These are phyloP conservation scores for Clarireedia homoeocarpa DNA, from an alignment of 2,329 filamentous ascomycete species.

Conservation along the genomic window DNA sequence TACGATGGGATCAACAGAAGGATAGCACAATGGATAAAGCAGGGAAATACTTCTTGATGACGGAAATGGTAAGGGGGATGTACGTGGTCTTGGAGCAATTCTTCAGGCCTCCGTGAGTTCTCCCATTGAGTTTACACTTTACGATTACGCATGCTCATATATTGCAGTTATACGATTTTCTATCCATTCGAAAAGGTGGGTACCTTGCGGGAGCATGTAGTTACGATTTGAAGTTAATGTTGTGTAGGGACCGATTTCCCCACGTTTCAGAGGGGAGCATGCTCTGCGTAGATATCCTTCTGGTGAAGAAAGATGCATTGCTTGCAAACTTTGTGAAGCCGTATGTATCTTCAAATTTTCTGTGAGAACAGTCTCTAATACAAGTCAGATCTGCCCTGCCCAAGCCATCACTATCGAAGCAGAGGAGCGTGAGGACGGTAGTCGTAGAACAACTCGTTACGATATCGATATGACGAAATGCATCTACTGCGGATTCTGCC, in stretches of 20 bases:
- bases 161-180: constrained; percentile 83
- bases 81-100: constrained; percentile 96
- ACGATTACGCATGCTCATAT: constrained; percentile 23
- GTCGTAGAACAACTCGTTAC: constrained; percentile 90
- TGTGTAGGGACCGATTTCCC: constrained; percentile 80
- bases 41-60: constrained; percentile 90
- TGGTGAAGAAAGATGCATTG: constrained; percentile 97
- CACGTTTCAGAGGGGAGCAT: constrained; percentile 96
- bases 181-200: constrained; percentile 93
- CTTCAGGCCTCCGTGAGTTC: constrained; percentile 90
- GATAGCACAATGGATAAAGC: constrained; percentile 75
- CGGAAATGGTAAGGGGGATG: constrained; percentile 96
- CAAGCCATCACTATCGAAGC: constrained; percentile 99
- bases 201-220: constrained; percentile 1
- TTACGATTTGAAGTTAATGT: constrained; percentile 18
- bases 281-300: constrained; percentile 93
- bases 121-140: constrained; percentile 19
- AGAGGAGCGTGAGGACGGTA: constrained; percentile 94
- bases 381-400: constrained; percentile 73
- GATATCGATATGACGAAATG: constrained; percentile 99
- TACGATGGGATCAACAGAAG: constrained; percentile 72
- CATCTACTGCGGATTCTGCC: constrained; percentile 99
- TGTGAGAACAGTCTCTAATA: background rate
- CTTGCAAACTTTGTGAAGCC: constrained; percentile 98
- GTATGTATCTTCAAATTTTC: constrained; percentile 31